Evolutionary conservation across 345 rosid species (phyloP), one percentile per base, ranked within the genome.

Genomic region (Aegle marmelos): DNA sequence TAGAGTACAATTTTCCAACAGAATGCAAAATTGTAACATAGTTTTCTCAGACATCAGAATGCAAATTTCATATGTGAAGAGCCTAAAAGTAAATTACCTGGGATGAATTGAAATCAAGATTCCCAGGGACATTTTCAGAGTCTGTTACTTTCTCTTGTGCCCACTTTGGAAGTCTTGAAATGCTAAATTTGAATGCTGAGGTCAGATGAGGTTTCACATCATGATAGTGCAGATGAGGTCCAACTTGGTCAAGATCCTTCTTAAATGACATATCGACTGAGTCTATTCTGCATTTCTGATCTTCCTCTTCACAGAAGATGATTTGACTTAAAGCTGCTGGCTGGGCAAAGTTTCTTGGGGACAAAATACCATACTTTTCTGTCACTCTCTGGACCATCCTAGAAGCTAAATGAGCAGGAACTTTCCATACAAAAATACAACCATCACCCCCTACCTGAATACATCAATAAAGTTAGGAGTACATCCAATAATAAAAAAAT

Each of bases 111-210:
- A 79, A 81, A 72, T 79, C 82, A 48, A 85, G 86, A 85, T 80
- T 79, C 65, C 36, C 28, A 66, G 74, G 69, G 78, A 76, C 73
- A 70, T 41, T 77, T 79, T 48, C 77, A 6, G 84, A 30, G 78
- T 80, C 76, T 76, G 81, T 84, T 68, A 91, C 88, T 87, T 88
- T 91, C 28, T 83, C 77, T 84, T 90, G 97, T 34, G 98, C 98
- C 98, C 98, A 91, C 69, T 84, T 91, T 78, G 98, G 98, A 83
- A 94, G 91, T 75, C 93, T 83, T 73, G 97, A 94, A 83, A 91
- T 83, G 70, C 92, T 91, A 79, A 92, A 91, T 84, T 85, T 91
- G 82, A 92, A 92, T 73, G 86, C 81, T 78, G 93, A 76, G 78
- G 88, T 82, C 89, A 88, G 80, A 33, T 80, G 88, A 31, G 90